Percentiles rank a stretch among this genome's conserved stretches.
phyloP scores from a whole-genome alignment of 306 rosid genomes.

The Pueraria montana region DNA sequence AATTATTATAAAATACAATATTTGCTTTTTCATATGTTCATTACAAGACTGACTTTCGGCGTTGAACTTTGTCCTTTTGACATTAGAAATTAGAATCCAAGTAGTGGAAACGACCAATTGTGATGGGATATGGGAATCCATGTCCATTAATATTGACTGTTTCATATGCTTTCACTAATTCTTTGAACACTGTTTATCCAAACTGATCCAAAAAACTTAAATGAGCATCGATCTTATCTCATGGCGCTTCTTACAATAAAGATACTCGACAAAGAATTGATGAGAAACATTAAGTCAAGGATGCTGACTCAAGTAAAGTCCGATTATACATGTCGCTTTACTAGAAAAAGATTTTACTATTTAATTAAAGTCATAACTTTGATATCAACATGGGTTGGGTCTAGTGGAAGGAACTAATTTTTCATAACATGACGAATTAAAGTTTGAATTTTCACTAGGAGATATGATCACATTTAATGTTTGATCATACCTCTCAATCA shows the following conservation, averaged over 20 bases:
- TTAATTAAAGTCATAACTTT: conserved; percentile 25
- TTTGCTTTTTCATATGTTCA: background rate
- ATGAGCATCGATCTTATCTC: conserved; percentile 22
- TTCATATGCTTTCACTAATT: conserved; percentile 41
- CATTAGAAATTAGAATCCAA: conserved; percentile 49
- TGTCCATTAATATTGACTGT: conserved; percentile 40
- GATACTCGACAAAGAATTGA: conserved; percentile 27
- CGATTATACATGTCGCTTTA: conserved; percentile 1
- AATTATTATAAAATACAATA: background rate
- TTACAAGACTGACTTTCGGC: conserved; percentile 34
- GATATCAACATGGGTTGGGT: too few species aligned
- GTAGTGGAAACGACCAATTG: conserved; percentile 45
- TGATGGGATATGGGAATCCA: conserved; percentile 46
- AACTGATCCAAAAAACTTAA: conserved; percentile 1
- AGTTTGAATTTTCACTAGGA: too few species aligned
- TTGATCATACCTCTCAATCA: too few species aligned
- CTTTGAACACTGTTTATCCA: conserved; percentile 28
- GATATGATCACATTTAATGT: too few species aligned
- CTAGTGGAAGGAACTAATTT: too few species aligned
- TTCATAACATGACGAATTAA: too few species aligned
- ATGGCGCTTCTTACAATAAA: background rate
- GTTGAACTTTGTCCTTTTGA: conserved; percentile 49
- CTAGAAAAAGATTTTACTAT: conserved; percentile 6
- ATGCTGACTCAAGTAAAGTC: conserved; percentile 33
- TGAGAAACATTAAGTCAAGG: conserved; percentile 18